Evolutionary conservation across 768 basidiomycete species (phyloP).

Genomic region (Lactifluus volemus): DNA sequence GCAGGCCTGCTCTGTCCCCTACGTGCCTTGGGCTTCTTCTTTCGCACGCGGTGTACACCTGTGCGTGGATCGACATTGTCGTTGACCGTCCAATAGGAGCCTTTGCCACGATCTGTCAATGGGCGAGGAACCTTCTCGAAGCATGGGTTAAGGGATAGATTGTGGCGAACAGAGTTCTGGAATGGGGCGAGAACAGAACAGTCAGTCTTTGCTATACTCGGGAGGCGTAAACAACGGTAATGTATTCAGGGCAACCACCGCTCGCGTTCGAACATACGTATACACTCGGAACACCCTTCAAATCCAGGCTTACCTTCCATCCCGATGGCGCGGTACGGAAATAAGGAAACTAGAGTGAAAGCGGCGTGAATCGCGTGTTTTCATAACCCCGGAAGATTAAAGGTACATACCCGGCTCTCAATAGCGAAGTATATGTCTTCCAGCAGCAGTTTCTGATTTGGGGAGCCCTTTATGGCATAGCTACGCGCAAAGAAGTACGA

Average conservation of each 20-base stretch:
- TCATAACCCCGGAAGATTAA: neutral
- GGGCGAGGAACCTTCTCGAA: constrained; percentile 91
- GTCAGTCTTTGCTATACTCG: neutral
- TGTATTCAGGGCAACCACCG: constrained; percentile 39
- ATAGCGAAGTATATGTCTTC: constrained; percentile 93
- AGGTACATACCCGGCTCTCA: constrained; percentile 64
- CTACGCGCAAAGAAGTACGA: constrained; percentile 30
- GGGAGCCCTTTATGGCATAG: constrained; percentile 87
- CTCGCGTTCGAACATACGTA: constrained; percentile 30
- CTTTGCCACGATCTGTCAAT: constrained; percentile 83
- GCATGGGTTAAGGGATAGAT: constrained; percentile 82
- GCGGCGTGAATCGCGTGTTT: constrained; percentile 19
- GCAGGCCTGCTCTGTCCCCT: constrained; percentile 31
- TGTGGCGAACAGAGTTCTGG: constrained; percentile 87
- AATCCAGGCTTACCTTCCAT: constrained; percentile 66
- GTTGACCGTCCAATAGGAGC: constrained; percentile 89
- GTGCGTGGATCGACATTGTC: constrained; percentile 85
- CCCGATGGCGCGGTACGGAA: constrained; percentile 80
- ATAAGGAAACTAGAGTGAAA: constrained; percentile 63
- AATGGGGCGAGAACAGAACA: neutral
- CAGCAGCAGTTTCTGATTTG: constrained; percentile 73
- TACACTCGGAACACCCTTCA: constrained; percentile 11
- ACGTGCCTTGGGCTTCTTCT: constrained; percentile 69
- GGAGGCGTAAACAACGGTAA: constrained; percentile 21
- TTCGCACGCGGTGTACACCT: constrained; percentile 80